Evolutionary conservation across 2,329 filamentous ascomycete species (phyloP).

Genomic region (Eutypa lata): DNA sequence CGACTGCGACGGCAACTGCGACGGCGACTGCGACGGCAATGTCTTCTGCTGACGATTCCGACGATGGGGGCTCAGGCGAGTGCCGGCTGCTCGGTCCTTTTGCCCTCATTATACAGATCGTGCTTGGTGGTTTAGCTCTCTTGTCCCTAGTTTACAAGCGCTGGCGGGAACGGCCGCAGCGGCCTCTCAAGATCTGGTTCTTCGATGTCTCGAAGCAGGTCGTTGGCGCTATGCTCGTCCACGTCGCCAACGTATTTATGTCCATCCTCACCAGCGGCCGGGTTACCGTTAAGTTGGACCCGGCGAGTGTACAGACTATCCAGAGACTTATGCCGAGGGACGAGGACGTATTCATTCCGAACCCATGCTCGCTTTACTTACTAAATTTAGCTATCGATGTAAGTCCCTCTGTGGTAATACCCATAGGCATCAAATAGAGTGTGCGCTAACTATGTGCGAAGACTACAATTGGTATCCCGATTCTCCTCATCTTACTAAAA

Average conservation of each 20-base stretch:
- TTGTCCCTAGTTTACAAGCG: constrained; percentile 89
- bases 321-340: constrained; percentile 36
- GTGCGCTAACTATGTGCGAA: constrained; percentile 35
- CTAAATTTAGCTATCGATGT: constrained; percentile 95
- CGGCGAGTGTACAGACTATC: constrained; percentile 34
- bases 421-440: constrained; percentile 2
- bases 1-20: constrained; percentile 18
- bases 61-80: constrained; percentile 61
- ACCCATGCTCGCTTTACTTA: constrained; percentile 95
- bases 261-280: constrained; percentile 90
- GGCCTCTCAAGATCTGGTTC: constrained; percentile 94
- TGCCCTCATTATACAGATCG: constrained; percentile 83
- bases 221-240: constrained; percentile 85
- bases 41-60: constrained; percentile 17
- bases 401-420: constrained; percentile 40
- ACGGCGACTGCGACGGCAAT: constrained; percentile 18
- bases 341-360: constrained; percentile 65
- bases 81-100: constrained; percentile 88
- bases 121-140: constrained; percentile 78
- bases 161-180: constrained; percentile 85
- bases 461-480: constrained; percentile 95
- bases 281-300: constrained; percentile 63
- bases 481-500: constrained; percentile 84
- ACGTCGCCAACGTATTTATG: constrained; percentile 92
- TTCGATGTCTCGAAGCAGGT: constrained; percentile 98